Base-by-base conservation (phyloP, 2,329 filamentous ascomycete genomes). In the Epichloe sibirici region DNA sequence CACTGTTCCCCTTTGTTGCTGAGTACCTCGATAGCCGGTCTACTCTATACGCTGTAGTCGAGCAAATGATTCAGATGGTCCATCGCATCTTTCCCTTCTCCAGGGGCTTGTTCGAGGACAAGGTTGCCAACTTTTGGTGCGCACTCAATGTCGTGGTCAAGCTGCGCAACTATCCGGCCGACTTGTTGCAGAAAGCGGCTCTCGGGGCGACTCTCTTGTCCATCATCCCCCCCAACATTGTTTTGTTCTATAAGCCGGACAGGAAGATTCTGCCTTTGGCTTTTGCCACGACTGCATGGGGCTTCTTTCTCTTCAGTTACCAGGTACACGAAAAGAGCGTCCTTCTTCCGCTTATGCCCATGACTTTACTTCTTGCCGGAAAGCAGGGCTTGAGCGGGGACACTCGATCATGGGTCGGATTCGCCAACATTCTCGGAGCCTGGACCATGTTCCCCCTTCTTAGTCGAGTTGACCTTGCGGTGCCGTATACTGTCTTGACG, bases 281-380 rank as follows among this genome's bases (percentile, higher is more conserved):
- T 0, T 81, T 97, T 53, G 85, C 90, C 1, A 78, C 86, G 2
- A 90, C 88, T 0, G 87, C 90, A 2, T 98, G 93, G 93, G 91
- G 86, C 0, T 98, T 98, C 74, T 98, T 97, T 67, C 75, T 98
- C 15, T 97, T 94, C 71, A 94, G 89, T 61, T 98, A 95, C 66
- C 93, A 98, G 65, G 94, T 98, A 0, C 93, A 98, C 63, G 93
- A 98, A 71, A 98, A 98, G 77, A 96, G 90, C 58, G 89, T 95
- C 0, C 75, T 98, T 5, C 78, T 98, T 2, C 94, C 93, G 1
- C 74, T 98, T 46, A 80, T 97, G 65, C 93, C 93, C 0, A 95
- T 94, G 87, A 97, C 90, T 0, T 70, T 96, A 6, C 75, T 97
- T 5, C 75, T 98, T 40, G 86, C 87, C 15, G 83, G 86, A 15